Evolutionary conservation across 208 protist species (phyloP).

Genomic region (Crithidia acanthocephali): DNA sequence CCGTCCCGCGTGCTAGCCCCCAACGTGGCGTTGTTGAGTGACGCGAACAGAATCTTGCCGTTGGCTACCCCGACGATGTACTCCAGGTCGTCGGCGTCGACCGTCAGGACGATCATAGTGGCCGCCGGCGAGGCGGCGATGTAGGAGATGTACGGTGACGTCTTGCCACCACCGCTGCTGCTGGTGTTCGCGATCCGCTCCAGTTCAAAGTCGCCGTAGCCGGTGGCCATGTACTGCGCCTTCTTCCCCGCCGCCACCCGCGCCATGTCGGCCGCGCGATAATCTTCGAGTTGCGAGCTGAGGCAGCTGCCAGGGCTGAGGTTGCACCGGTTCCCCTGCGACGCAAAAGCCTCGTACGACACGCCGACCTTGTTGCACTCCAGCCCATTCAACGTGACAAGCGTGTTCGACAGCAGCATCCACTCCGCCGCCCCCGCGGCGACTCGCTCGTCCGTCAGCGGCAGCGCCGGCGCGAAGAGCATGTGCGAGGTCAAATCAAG

Average conservation of each 20-base stretch:
- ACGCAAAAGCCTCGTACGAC: slow-evolving; percentile 85
- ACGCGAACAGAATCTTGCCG: slow-evolving; percentile 56
- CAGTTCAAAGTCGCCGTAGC: slow-evolving; percentile 57
- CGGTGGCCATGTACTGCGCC: slow-evolving; percentile 66
- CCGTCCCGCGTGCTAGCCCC: slow-evolving; percentile 53
- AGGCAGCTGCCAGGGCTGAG: slow-evolving; percentile 73
- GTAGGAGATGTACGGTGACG: slow-evolving; percentile 67
- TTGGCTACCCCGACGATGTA: slow-evolving; percentile 72
- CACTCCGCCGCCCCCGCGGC: slow-evolving; percentile 65
- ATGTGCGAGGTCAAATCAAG: slow-evolving; percentile 64
- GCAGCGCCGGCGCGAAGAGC: slow-evolving; percentile 72
- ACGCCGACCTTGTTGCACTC: slow-evolving; percentile 92
- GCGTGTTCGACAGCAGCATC: slow-evolving; percentile 68
- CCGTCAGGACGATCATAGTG: slow-evolving; percentile 70
- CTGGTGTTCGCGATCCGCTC: slow-evolving; percentile 12
- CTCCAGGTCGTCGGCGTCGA: slow-evolving; percentile 76
- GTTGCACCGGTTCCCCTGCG: slow-evolving; percentile 73
- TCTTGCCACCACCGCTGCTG: not conserved
- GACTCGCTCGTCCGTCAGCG: slow-evolving; percentile 43
- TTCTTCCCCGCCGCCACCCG: slow-evolving; percentile 43
- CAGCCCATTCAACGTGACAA: slow-evolving; percentile 73
- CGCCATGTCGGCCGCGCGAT: slow-evolving; percentile 55
- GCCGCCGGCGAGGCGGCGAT: slow-evolving; percentile 38
- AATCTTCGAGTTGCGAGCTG: slow-evolving; percentile 80
- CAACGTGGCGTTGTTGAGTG: slow-evolving; percentile 41